Evolutionary conservation across 2,329 filamentous ascomycete genomes (phyloP), one percentile per base, ranked within the genome.

Genomic region (Uncinocarpus reesii): DNA sequence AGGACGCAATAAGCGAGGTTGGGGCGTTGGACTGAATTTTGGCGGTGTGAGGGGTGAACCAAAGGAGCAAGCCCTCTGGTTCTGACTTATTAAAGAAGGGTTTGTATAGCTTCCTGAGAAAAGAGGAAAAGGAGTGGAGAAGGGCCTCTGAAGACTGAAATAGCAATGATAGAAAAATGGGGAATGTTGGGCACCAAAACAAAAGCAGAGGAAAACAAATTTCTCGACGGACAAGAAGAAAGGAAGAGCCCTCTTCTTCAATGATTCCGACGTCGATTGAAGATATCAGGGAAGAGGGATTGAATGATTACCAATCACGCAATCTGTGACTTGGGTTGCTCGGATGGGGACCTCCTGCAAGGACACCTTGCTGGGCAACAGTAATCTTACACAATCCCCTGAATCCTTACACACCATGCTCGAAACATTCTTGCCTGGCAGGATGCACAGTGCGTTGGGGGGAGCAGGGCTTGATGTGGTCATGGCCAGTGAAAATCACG

Each of bases 401-500:
- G 38, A 10, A 42, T 38, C 38, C 26, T 37, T 23, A 26, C 31
- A 36, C 36, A 4, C 20, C 26, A 42, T 37, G 21, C 31, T 37
- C 11, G 38, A 49, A 42, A 42, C 47, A 42, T 36, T 37, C 13
- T 11, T 21, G 16, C 16, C 18, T 21, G 21, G 20, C 4, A 28
- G 21, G 31, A 36, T 21, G 42, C 32, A 43, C 21, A 18, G 24
- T 36, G 42, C 31, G 42, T 24, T 34, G 42, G 34, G 44, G 23
- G 3, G 11, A 23, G 13, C 36, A 41, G 35, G 24, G 45, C 58
- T 56, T 42, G 54, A 60, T 64, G 55, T 55, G 52, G 55, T 62
- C 56, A 63, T 59, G 55, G 41, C 45, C 50, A 45, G 45, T 47
- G 54, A 52, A 60, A 63, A 68, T 64, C 65, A 68, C 65, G 65